Evolutionary conservation across 1,284 basidiomycete genomes (phyloP).

Genomic region (Gymnopus androsaceus): DNA sequence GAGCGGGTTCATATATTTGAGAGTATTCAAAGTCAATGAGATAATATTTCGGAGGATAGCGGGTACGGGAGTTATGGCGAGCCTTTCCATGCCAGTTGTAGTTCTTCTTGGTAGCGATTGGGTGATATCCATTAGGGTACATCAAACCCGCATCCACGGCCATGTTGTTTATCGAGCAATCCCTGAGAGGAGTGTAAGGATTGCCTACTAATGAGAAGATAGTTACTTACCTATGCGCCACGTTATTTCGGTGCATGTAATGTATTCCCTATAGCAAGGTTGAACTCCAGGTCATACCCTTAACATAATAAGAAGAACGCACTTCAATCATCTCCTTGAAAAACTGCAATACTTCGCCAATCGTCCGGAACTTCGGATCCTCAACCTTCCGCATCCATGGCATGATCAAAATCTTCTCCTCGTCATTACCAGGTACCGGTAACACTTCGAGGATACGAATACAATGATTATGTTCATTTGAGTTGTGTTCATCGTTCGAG

Average conservation of each 20-base stretch:
- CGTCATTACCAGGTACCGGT: slow-evolving; percentile 6
- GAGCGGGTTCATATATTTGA: slow-evolving; percentile 18
- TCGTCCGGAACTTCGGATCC: slow-evolving; percentile 20
- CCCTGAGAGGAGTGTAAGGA: slow-evolving; percentile 25
- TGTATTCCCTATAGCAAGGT: slow-evolving; percentile 29
- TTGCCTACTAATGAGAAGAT: neutral
- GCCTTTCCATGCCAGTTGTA: slow-evolving; percentile 23
- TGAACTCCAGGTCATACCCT: too few relatives aligned
- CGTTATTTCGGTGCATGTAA: slow-evolving; percentile 32
- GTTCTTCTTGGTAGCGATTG: slow-evolving; percentile 12
- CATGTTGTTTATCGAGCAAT: slow-evolving; percentile 35
- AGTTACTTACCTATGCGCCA: slow-evolving; percentile 31
- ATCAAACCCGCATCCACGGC: slow-evolving; percentile 36
- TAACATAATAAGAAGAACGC: neutral
- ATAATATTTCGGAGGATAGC: slow-evolving; percentile 29
- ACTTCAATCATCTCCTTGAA: slow-evolving; percentile 24
- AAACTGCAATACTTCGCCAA: slow-evolving; percentile 23
- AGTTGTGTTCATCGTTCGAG: neutral
- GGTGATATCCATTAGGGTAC: slow-evolving; percentile 30
- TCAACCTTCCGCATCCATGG: slow-evolving; percentile 13
- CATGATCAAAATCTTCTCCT: slow-evolving; percentile 19
- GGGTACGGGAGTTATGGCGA: slow-evolving; percentile 28
- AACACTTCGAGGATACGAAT: slow-evolving; percentile 15
- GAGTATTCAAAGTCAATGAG: slow-evolving; percentile 36
- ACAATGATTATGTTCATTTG: slow-evolving; percentile 17